A percentile compares a stretch with the other conserved stretches of the same genome.
These are phyloP conservation scores for Penicillium robsamsonii DNA, from an alignment of 495 filamentous ascomycete genomes.

Conservation along the genomic window DNA sequence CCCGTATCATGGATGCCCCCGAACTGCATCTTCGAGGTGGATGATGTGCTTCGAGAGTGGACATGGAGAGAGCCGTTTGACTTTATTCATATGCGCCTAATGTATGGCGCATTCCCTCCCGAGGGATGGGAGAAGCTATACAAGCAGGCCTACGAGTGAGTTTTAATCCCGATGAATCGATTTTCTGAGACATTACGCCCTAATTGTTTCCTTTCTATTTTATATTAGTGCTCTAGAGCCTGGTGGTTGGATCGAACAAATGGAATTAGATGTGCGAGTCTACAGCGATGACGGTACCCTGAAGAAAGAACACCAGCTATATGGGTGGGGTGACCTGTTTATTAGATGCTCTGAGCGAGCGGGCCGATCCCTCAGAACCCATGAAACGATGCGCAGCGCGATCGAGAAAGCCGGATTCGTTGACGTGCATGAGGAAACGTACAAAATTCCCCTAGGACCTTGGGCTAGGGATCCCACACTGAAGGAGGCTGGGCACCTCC, in stretches of 20 bases:
- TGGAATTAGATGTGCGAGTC: slow-evolving; percentile 44
- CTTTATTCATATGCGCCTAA: slow-evolving; percentile 27
- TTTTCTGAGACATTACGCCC: background rate
- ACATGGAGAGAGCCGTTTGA: slow-evolving; percentile 21
- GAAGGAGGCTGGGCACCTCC: slow-evolving; percentile 62
- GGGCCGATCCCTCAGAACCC: slow-evolving; percentile 11
- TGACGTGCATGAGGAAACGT: slow-evolving; percentile 38
- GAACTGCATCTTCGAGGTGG: background rate
- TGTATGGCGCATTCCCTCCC: slow-evolving; percentile 18
- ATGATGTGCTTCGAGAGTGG: slow-evolving; percentile 20
- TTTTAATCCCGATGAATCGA: background rate
- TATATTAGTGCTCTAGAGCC: slow-evolving; percentile 31
- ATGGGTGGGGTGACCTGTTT: slow-evolving; percentile 19
- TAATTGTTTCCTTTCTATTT: background rate
- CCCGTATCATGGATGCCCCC: slow-evolving; percentile 4
- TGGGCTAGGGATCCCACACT: slow-evolving; percentile 63
- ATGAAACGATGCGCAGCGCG: slow-evolving; percentile 18
- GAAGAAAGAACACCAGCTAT: slow-evolving; percentile 25
- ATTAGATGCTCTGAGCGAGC: slow-evolving; percentile 19
- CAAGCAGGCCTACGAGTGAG: slow-evolving; percentile 30
- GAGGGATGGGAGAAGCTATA: slow-evolving; percentile 29
- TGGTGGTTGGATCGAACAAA: slow-evolving; percentile 54
- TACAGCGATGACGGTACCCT: slow-evolving; percentile 43
- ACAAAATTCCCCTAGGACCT: slow-evolving; percentile 59
- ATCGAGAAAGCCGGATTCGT: slow-evolving; percentile 28